Percentiles rank a stretch among this genome's conserved stretches.
Evolutionary conservation across 2,329 filamentous ascomycete species (phyloP).

Genomic region (Xylariaceae sp.): DNA sequence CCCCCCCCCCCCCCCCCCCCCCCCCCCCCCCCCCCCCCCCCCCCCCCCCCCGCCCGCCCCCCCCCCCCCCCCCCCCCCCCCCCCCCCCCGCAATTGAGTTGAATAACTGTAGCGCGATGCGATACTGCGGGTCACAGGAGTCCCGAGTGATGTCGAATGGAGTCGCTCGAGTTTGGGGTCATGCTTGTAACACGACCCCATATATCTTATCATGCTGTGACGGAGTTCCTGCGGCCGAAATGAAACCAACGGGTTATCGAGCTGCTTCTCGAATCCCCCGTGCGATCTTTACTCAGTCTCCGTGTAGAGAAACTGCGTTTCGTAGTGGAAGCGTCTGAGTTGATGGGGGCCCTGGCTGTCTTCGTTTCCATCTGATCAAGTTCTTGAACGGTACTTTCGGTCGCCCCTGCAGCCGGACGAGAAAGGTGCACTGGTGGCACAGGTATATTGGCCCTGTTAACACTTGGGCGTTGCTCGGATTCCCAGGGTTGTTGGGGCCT

Average conservation of each 20-base stretch:
- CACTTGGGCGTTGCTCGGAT: conserved; percentile 6
- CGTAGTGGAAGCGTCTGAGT: conserved; percentile 1
- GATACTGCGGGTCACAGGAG: no score
- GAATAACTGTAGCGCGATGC: no score
- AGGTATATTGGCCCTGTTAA: conserved; percentile 6
- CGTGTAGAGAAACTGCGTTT: conserved; percentile 8
- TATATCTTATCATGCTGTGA: conserved; percentile 4
- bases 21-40: no score
- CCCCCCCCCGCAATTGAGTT: no score
- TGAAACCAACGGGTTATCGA: conserved; percentile 14
- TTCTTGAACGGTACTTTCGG: conserved; percentile 7
- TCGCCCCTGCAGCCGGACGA: conserved; percentile 6
- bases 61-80: no score
- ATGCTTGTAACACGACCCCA: no score
- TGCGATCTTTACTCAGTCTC: conserved; percentile 12
- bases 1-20: no score
- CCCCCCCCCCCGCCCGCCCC: no score
- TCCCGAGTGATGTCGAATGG: no score
- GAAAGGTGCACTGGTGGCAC: conserved; percentile 8
- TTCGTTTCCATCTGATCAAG: conserved; percentile 7
- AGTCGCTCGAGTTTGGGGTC: no score
- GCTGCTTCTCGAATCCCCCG: neutral
- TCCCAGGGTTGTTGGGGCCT: conserved; percentile 7
- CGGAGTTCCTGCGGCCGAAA: conserved; percentile 13
- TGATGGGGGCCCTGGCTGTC: conserved; percentile 2